Evolutionary conservation across 352 stramenopile species (phyloP), one percentile per base, ranked within the genome.

Genomic region (Lagenidium giganteum): DNA sequence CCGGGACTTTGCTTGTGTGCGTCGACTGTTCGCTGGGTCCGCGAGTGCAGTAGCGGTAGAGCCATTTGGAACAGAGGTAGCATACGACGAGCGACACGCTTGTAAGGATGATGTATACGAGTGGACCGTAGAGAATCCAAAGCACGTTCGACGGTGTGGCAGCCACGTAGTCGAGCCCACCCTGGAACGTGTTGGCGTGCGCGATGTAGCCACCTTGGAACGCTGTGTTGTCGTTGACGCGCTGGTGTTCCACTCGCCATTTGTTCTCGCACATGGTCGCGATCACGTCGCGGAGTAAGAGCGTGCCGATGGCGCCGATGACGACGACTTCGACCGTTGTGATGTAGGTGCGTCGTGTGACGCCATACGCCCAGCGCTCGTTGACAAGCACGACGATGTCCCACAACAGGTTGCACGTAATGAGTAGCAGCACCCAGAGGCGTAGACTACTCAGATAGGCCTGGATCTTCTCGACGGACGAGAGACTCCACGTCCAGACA

Each of bases 221-320:
- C 23, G 47, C 35, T 1, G 17, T 32, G 13, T 49, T 6, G 22
- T 55, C 47, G 32, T 55, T 55, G n/a, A 43, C 28, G 3, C 47
- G 47, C 39, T 55, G 47, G 22, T 31, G 22, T 31, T 55, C 47
- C 4, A 41, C 3, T 8, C 22, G 8, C 47, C 47, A 55, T 29
- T 55, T 55, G 5, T 38, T 23, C 18, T 55, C 47, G 20, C 47
- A 55, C 7, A 67, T 67, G 3, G 42, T 26, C 34, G 63, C 48
- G 20, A 67, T 18, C 9, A 17, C 23, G 9, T 30, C 47, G 8
- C 31, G 35, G 24, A 39, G 22, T 8, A 25, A 21, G 26, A 46
- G 59, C 6, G 47, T 28, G 24, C 41, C 40, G n/a, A 28, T 9
- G 30, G 41, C 41, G 22, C 28, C 48, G 27, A 56, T 22, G 3